Evolutionary conservation across 352 stramenopile genomes (phyloP).

Genomic region (Pythium oligandrum): DNA sequence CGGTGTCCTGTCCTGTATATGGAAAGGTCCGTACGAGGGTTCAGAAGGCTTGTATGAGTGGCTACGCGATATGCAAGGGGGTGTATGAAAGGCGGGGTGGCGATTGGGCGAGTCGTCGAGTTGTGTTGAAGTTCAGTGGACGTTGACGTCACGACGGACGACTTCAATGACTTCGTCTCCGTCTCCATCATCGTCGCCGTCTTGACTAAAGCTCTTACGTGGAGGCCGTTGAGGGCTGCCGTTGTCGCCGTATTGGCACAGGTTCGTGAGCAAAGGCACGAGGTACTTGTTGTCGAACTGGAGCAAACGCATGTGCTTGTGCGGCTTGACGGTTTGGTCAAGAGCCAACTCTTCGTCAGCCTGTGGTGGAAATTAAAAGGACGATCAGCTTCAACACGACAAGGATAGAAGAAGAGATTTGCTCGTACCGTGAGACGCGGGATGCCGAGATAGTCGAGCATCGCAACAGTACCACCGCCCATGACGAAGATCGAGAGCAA

Average conservation of each 20-base stretch:
- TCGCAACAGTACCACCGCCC: constrained; percentile 85
- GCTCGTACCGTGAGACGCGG: constrained; percentile 63
- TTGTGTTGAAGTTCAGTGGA: constrained; percentile 21
- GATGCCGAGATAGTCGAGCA: constrained; percentile 86
- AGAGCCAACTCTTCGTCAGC: constrained; percentile 64
- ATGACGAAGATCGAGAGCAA: constrained; percentile 90
- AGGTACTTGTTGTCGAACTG: constrained; percentile 88
- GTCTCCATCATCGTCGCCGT: constrained; percentile 30
- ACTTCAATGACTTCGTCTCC: constrained; percentile 73
- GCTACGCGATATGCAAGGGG: no score
- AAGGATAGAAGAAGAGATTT: constrained; percentile 1
- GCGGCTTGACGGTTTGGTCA: constrained; percentile 72
- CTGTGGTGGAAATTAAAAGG: constrained; percentile 24
- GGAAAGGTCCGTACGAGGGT: no score
- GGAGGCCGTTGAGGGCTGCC: constrained; percentile 25
- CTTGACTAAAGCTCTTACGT: constrained; percentile 41
- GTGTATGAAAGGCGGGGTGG: no score
- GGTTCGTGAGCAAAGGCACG: constrained; percentile 72
- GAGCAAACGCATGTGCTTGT: constrained; percentile 77
- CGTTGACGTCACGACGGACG: constrained; percentile 54
- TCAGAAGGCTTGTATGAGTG: no score
- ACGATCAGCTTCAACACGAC: neutral
- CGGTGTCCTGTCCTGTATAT: no score
- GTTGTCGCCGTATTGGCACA: constrained; percentile 52
- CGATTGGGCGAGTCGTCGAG: no score